Conservation (phyloP, 441 rosid genomes). For the Rhodomyrtus psidioides region DNA sequence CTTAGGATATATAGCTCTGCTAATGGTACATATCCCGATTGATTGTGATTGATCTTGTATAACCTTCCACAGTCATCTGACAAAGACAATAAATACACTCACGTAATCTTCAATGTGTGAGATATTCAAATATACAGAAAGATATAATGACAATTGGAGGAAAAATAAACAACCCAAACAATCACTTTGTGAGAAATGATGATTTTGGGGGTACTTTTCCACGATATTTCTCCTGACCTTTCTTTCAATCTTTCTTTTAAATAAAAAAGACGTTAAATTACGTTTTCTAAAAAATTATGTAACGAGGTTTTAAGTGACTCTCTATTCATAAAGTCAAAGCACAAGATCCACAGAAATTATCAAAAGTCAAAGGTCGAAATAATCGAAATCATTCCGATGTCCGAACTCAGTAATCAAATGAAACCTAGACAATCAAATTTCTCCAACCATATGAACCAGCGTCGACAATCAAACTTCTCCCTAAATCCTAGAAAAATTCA, state of each 20-base stretch:
- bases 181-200: background rate
- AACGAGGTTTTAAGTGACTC: background rate
- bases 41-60: background rate
- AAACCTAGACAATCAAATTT: no score
- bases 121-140: background rate
- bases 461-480: background rate
- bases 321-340: background rate
- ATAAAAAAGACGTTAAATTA: no score
- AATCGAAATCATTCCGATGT: background rate
- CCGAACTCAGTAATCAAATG: background rate
- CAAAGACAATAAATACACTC: background rate
- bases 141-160: background rate
- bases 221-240: background rate
- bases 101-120: background rate
- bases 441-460: no score
- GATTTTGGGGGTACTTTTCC: background rate
- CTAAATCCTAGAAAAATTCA: background rate
- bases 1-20: background rate
- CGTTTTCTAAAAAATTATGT: no score
- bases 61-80: background rate
- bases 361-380: background rate
- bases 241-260: background rate
- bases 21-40: background rate
- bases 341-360: background rate
- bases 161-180: background rate